phyloP scores from a whole-genome alignment of 257 asterid species.

The Petrea volubilis region DNA sequence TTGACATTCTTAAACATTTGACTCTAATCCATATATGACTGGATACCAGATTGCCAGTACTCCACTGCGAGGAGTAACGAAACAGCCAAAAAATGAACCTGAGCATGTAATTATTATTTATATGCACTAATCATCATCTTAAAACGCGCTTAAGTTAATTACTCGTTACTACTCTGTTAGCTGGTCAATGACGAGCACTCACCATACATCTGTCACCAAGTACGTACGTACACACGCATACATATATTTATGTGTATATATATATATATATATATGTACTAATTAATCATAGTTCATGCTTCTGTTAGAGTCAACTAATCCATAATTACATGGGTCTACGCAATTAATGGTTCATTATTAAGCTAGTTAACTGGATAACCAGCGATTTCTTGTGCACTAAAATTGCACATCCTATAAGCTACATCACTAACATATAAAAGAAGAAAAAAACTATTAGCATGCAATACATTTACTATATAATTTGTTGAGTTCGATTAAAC shows the following conservation, averaged over 20 bases:
- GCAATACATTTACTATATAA: too few relatives aligned
- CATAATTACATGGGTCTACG: background rate
- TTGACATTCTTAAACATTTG: background rate
- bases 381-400: too few relatives aligned
- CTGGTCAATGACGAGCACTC: background rate
- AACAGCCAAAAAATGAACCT: slow-evolving; percentile 20
- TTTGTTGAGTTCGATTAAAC: too few relatives aligned
- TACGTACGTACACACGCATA: background rate
- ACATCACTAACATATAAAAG: too few relatives aligned
- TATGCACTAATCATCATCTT: background rate
- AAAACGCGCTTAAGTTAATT: slow-evolving; percentile 20
- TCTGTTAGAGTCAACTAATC: slow-evolving; percentile 8
- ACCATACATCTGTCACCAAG: slow-evolving; percentile 6
- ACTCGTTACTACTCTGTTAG: background rate
- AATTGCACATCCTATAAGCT: too few relatives aligned
- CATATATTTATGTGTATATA: background rate
- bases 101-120: background rate
- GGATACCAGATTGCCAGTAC: slow-evolving; percentile 30
- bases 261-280: background rate
- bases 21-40: slow-evolving; percentile 21
- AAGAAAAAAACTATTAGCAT: too few relatives aligned
- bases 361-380: background rate
- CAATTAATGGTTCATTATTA: background rate
- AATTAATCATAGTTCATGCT: background rate
- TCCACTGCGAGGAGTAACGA: slow-evolving; percentile 17